These are phyloP conservation scores for Hibiscus mutabilis DNA, from an alignment of 345 rosid genomes.

Conservation along the genomic window DNA sequence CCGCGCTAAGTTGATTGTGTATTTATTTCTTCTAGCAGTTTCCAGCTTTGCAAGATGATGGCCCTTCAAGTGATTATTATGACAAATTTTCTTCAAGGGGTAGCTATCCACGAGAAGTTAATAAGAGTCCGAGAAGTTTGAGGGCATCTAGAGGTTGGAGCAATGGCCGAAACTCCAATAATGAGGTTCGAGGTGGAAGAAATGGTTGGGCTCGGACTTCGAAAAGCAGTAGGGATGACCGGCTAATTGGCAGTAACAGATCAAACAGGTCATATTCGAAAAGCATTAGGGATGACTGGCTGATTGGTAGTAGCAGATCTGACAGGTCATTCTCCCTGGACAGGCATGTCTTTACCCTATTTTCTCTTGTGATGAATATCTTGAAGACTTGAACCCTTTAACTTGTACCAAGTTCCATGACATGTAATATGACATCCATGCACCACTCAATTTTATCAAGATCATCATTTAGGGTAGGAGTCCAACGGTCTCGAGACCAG, in stretches of 20 bases:
- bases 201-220: constrained; percentile 53
- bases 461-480: background rate
- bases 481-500: background rate
- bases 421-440: background rate
- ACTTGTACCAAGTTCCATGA: background rate
- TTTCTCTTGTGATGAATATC: background rate
- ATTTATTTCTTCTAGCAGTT: constrained; percentile 36
- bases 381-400: background rate
- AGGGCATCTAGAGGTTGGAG: constrained; percentile 57
- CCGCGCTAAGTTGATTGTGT: background rate
- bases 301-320: constrained; percentile 61
- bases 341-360: constrained; percentile 31
- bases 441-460: background rate
- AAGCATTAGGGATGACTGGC: constrained; percentile 62
- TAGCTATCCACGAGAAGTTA: constrained; percentile 45
- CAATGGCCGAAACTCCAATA: constrained; percentile 43
- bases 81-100: constrained; percentile 76
- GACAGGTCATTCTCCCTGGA: constrained; percentile 48
- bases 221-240: constrained; percentile 53
- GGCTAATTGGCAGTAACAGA: constrained; percentile 66
- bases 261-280: constrained; percentile 50
- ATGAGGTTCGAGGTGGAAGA: constrained; percentile 46
- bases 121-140: constrained; percentile 30
- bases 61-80: constrained; percentile 67
- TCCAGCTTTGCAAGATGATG: constrained; percentile 90